A percentile compares a stretch with the other conserved stretches of the same genome.
Evolutionary conservation across 2,329 filamentous ascomycete species (phyloP).

Genomic region (Daldinia eschscholtzii): DNA sequence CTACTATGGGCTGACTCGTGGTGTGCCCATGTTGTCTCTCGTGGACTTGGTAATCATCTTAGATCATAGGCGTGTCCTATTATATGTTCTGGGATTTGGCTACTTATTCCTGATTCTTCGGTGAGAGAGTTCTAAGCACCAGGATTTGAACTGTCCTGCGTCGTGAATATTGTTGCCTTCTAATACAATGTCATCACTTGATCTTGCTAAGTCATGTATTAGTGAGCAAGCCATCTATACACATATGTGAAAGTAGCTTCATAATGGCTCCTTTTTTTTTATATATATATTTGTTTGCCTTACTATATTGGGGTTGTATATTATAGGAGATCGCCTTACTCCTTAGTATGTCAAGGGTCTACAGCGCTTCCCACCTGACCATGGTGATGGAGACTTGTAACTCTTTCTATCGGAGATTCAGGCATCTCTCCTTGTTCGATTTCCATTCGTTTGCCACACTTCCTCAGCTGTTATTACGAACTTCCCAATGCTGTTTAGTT

Average conservation of each 20-base stretch:
- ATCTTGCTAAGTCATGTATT: slow-evolving; percentile 20
- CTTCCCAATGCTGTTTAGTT: slow-evolving; percentile 20
- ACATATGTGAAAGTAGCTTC: slow-evolving; percentile 4
- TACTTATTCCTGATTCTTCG: neutral
- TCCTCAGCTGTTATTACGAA: slow-evolving; percentile 30
- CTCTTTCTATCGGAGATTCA: slow-evolving; percentile 23
- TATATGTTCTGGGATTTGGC: slow-evolving; percentile 7
- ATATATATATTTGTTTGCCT: slow-evolving; percentile 17
- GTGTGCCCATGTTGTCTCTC: slow-evolving; percentile 28
- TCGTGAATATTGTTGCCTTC: slow-evolving; percentile 15
- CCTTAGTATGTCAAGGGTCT: slow-evolving; percentile 28
- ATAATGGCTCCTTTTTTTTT: neutral
- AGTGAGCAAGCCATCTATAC: slow-evolving; percentile 15
- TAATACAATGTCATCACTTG: slow-evolving; percentile 17
- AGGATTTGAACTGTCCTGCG: slow-evolving; percentile 2
- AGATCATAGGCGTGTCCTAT: slow-evolving; percentile 23
- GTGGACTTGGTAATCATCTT: slow-evolving; percentile 9
- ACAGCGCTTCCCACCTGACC: slow-evolving; percentile 23
- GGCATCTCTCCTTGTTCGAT: slow-evolving; percentile 16
- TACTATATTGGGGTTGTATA: slow-evolving; percentile 16
- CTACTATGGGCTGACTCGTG: slow-evolving; percentile 34
- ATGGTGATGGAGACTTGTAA: slow-evolving; percentile 11
- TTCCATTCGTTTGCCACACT: slow-evolving; percentile 34
- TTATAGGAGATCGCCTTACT: slow-evolving; percentile 25
- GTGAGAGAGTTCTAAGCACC: slow-evolving; percentile 9